Evolutionary conservation across 2,329 filamentous ascomycete species (phyloP), one percentile per base, ranked within the genome.

Genomic region (Trichoderma pleuroti): DNA sequence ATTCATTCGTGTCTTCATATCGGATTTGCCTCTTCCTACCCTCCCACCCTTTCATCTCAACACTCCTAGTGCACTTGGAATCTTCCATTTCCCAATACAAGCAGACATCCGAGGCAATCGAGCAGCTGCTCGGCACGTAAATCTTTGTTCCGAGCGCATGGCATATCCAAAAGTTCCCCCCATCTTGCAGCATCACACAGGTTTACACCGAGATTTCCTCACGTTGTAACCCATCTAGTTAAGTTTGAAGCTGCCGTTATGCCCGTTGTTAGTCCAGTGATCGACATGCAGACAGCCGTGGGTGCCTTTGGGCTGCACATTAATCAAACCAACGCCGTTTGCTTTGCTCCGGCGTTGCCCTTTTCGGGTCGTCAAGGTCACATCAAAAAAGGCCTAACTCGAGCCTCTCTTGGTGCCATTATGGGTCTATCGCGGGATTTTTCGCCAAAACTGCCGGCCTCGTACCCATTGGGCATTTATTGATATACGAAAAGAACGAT

Each of bases 81-180:
- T 42, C n/a, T 32, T 32, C 34, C 12, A 42, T 30, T 66, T 56
- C 32, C 59, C 57, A 60, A 49, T 34, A 46, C 32, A 59, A 32
- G 26, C 36, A 42, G 59, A 57, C 5, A 49, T 9, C 39, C 26
- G 36, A 60, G 36, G 14, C 64, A 49, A 32, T 49, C 18, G 11
- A 30, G 18, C 36, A 46, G 54, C 21, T 26, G n/a, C 16, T 67
- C 64, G 64, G 64, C 52, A 42, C 16, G 34, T 67, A 67, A 57
- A 42, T 67, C 64, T 67, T 67, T 57, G 34, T 49, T 30, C 65
- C 65, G 54, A 49, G 52, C 12, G 54, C n/a, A 34, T 32, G 34
- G 36, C 28, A 59, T 16, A 14, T 24, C 36, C 54, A 60, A 68
- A 60, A 60, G 36, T n/a, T n/a, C 56, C 26, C 42, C 32, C 36